Conservation (phyloP, 176 grass and related monocot genomes). For the Aegilops tauschii region DNA sequence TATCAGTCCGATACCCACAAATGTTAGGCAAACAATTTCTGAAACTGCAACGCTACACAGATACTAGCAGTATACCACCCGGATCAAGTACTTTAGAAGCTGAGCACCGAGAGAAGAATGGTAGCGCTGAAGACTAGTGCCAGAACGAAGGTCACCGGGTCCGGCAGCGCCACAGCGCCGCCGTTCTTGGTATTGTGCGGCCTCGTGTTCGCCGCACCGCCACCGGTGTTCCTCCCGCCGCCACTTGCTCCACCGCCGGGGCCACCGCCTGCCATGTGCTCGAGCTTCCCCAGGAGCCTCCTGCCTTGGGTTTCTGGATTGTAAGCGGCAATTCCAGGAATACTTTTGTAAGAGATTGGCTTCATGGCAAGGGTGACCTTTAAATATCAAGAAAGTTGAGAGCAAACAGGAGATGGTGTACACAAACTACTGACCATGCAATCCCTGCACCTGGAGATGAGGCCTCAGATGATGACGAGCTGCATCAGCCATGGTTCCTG, state of each 20-base stretch:
- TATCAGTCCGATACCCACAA: too few species aligned
- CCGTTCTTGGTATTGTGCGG: conserved; percentile 31
- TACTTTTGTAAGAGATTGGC: not conserved
- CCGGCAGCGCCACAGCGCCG: not conserved
- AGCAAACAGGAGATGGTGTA: not conserved
- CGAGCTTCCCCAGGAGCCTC: conserved; percentile 13
- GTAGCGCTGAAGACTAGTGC: conserved; percentile 11
- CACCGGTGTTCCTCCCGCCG: conserved; percentile 10
- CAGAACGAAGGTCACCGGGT: conserved; percentile 11
- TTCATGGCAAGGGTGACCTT: not conserved
- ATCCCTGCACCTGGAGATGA: conserved; percentile 9
- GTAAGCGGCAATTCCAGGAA: conserved; percentile 10
- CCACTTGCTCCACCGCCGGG: not conserved
- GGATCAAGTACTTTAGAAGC: conserved; percentile 22
- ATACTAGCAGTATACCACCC: not conserved
- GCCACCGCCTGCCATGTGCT: not conserved
- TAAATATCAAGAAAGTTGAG: not conserved
- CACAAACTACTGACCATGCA: conserved; percentile 1
- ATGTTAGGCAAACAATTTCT: too few species aligned
- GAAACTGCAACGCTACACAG: not conserved
- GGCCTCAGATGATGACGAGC: conserved; percentile 8
- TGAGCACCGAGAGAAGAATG: conserved; percentile 10
- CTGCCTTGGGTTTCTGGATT: conserved; percentile 11
- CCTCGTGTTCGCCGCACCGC: conserved; percentile 17
- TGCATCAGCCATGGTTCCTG: not conserved